phyloP scores from a whole-genome alignment of 1,284 basidiomycete species.

The Naganishia cerealis region DNA sequence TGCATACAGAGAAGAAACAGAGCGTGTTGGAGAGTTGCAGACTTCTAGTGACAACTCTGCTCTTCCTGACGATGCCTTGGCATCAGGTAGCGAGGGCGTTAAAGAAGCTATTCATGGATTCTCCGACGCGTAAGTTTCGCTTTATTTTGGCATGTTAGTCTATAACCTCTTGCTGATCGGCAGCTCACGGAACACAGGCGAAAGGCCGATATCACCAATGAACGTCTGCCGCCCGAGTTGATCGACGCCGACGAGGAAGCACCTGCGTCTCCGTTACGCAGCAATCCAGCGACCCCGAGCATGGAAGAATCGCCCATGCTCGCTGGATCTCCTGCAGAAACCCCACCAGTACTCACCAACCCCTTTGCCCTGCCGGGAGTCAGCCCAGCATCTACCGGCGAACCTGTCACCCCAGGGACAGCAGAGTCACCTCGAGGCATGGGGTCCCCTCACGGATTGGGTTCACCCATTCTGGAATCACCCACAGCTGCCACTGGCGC shows the following conservation, averaged over 20 bases:
- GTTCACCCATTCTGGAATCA: constrained; percentile 39
- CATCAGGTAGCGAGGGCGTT: constrained; percentile 88
- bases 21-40: constrained; percentile 95
- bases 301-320: constrained; percentile 40
- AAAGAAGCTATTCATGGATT: constrained; percentile 92
- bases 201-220: constrained; percentile 98
- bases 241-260: constrained; percentile 66
- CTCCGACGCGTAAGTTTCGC: constrained; percentile 79
- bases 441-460: constrained; percentile 17
- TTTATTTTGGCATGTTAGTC: neutral
- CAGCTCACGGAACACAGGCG: constrained; percentile 60
- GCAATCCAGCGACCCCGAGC: constrained; percentile 33
- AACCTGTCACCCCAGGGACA: constrained; percentile 37
- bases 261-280: constrained; percentile 55
- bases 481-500: constrained; percentile 38
- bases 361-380: constrained; percentile 47
- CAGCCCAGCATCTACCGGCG: constrained; percentile 21
- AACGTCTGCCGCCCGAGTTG: constrained; percentile 89
- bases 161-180: neutral
- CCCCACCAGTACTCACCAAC: constrained; percentile 26
- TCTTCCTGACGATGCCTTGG: constrained; percentile 82
- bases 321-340: constrained; percentile 23
- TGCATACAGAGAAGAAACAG: constrained; percentile 81
- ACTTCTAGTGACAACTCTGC: constrained; percentile 75
- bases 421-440: constrained; percentile 51